Percentiles rank a stretch among this genome's conserved stretches.
These are phyloP conservation scores for Apiospora saccharicola DNA, from an alignment of 2,329 filamentous ascomycete genomes.

Conservation along the genomic window DNA sequence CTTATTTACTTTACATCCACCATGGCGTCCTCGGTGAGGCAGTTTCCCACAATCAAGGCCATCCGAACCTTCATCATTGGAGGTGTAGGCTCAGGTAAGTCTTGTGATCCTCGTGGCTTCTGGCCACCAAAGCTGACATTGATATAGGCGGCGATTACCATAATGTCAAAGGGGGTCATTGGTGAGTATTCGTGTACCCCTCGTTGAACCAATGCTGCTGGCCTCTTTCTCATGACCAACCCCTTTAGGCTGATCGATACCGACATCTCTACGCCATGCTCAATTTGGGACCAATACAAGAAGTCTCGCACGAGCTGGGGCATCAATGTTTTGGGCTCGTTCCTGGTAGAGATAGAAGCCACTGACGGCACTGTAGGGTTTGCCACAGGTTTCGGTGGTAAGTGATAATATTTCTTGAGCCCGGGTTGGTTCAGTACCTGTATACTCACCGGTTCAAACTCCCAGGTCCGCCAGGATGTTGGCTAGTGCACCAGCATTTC, in stretches of 20 bases:
- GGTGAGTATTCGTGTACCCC: slow-evolving; percentile 52
- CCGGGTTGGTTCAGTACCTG: too few relatives aligned
- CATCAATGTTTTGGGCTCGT: slow-evolving; percentile 93
- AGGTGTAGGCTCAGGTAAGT: slow-evolving; percentile 63
- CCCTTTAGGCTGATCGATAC: slow-evolving; percentile 84
- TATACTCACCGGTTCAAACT: not conserved
- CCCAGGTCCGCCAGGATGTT: slow-evolving; percentile 84
- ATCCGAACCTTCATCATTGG: slow-evolving; percentile 76
- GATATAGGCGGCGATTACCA: slow-evolving; percentile 82
- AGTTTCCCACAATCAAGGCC: slow-evolving; percentile 79
- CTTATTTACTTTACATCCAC: not conserved
- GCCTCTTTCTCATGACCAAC: not conserved
- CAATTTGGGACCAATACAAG: slow-evolving; percentile 86
- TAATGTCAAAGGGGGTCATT: slow-evolving; percentile 81
- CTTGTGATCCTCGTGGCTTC: not conserved
- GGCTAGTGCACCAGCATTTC: slow-evolving; percentile 93
- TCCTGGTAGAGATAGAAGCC: slow-evolving; percentile 88
- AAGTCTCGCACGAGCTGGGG: slow-evolving; percentile 91
- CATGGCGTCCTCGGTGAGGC: slow-evolving; percentile 56
- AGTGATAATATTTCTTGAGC: slow-evolving; percentile 28
- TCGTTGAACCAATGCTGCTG: not conserved
- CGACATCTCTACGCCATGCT: slow-evolving; percentile 92
- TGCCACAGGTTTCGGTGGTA: slow-evolving; percentile 89
- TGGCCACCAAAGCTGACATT: slow-evolving; percentile 23
- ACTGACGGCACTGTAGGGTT: slow-evolving; percentile 93